Evolutionary conservation across 2,329 filamentous ascomycete genomes (phyloP).

Genomic region (Leptosphaerulina australis): DNA sequence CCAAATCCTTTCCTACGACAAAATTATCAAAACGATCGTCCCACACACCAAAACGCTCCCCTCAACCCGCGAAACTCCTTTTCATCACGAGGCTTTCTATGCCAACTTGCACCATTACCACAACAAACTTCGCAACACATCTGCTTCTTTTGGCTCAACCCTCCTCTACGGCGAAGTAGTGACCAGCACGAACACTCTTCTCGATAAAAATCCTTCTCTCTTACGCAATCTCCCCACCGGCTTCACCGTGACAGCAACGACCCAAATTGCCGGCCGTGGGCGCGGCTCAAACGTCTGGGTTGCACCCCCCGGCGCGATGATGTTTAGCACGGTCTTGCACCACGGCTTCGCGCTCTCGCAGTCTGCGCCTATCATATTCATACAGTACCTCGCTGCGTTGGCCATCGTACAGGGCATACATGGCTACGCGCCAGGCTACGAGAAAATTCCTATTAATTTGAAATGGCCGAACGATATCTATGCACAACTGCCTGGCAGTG

Average conservation of each 20-base stretch:
- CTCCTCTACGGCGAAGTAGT: slow-evolving; percentile 90
- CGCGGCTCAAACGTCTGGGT: slow-evolving; percentile 95
- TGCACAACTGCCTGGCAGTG: slow-evolving; percentile 55
- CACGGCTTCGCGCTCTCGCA: slow-evolving; percentile 76
- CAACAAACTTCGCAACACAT: slow-evolving; percentile 60
- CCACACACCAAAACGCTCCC: slow-evolving; percentile 73
- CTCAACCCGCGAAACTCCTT: slow-evolving; percentile 76
- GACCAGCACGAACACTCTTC: slow-evolving; percentile 89
- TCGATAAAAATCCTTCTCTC: slow-evolving; percentile 88
- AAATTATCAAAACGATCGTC: slow-evolving; percentile 74
- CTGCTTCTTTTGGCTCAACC: slow-evolving; percentile 72
- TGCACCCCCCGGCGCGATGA: slow-evolving; percentile 80
- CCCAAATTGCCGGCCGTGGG: slow-evolving; percentile 85
- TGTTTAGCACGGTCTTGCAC: slow-evolving; percentile 87
- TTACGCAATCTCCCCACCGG: slow-evolving; percentile 78
- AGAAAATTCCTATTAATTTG: slow-evolving; percentile 76
- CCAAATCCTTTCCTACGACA: slow-evolving; percentile 75
- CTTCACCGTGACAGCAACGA: slow-evolving; percentile 86
- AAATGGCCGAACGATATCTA: slow-evolving; percentile 98
- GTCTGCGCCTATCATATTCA: slow-evolving; percentile 82
- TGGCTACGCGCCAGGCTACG: slow-evolving; percentile 77
- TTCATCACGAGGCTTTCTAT: slow-evolving; percentile 83
- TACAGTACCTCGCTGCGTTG: slow-evolving; percentile 90
- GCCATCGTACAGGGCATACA: slow-evolving; percentile 85
- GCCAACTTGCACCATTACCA: slow-evolving; percentile 72